Percentiles rank a stretch among this genome's conserved stretches.
Evolutionary conservation across 768 basidiomycete species (phyloP).

Genomic region (Amanita molliuscula): DNA sequence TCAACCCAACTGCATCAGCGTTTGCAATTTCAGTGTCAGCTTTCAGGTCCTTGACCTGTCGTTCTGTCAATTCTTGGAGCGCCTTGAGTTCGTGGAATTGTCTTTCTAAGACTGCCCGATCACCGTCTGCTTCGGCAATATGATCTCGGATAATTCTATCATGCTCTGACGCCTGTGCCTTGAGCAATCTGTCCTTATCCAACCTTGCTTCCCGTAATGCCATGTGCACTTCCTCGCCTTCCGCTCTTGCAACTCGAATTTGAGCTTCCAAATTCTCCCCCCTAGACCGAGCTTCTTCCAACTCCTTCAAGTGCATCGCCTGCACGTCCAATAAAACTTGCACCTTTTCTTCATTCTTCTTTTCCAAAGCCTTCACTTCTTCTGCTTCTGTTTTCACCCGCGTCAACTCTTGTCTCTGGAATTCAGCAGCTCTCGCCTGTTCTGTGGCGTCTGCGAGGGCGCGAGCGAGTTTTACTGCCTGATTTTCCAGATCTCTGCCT

Average conservation of each 20-base stretch:
- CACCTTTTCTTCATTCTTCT: slow-evolving; percentile 52
- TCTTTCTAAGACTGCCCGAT: slow-evolving; percentile 86
- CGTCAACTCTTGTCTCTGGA: slow-evolving; percentile 49
- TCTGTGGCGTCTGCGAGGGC: slow-evolving; percentile 64
- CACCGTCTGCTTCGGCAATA: slow-evolving; percentile 87
- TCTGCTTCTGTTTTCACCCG: slow-evolving; percentile 55
- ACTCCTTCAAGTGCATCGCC: slow-evolving; percentile 52
- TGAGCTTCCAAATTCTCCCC: slow-evolving; percentile 72
- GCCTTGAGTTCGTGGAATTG: slow-evolving; percentile 69
- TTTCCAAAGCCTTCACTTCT: slow-evolving; percentile 58
- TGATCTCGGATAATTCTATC: slow-evolving; percentile 70
- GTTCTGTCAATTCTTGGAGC: slow-evolving; percentile 47
- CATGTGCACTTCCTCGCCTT: slow-evolving; percentile 60
- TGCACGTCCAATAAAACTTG: slow-evolving; percentile 66
- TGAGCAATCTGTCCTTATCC: slow-evolving; percentile 75
- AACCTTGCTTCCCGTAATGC: slow-evolving; percentile 56
- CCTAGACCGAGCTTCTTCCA: slow-evolving; percentile 67
- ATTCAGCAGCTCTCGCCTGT: slow-evolving; percentile 49
- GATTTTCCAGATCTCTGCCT: slow-evolving; percentile 41
- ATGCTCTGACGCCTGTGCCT: slow-evolving; percentile 60
- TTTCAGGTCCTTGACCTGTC: slow-evolving; percentile 52
- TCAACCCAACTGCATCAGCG: slow-evolving; percentile 56
- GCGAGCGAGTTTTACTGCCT: slow-evolving; percentile 39
- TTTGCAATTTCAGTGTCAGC: slow-evolving; percentile 54
- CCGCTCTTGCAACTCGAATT: slow-evolving; percentile 56